Base-by-base conservation (phyloP, 495 filamentous ascomycete genomes). In the Neurospora sp. region DNA sequence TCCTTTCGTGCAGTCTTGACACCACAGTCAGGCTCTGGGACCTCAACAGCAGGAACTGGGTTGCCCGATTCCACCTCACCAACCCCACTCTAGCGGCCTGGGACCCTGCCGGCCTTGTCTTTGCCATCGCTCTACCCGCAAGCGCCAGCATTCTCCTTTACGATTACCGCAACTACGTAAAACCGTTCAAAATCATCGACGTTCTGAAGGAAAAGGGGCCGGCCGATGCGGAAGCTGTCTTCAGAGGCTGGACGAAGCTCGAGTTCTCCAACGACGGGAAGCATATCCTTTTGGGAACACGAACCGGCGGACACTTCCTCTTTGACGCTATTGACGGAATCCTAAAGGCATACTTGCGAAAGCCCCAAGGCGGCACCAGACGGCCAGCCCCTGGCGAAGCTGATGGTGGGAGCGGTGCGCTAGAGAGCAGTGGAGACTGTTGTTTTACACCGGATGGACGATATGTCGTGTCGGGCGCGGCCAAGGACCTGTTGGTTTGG, bases 251-350 rank as follows among this genome's bases (percentile, higher is more conserved):
- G 94, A 96, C 91, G 4, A 91, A 90, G 69, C 84, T 99, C 31
- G 93, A 97, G 74, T 98, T 99, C 79, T 92, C 92, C 70, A 98
- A 98, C 78, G 95, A 99, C 79, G 96, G 96, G 0, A 96, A 97
- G 79, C 88, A 87, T 73, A 79, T 99, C 71, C 87, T 99, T 31
- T 75, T 98, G 39, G 91, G 92, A 37, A 97, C 94, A 8, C 91
- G 91, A 38, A 90, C 90, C 12, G 85, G 86, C 54, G 93, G 93
- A 4, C 96, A 98, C 77, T 96, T 92, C 75, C 82, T 99, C 37
- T 83, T 99, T 37, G 96, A 99, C 80, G 93, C 96, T 2, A 98
- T 97, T 81, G 87, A 92, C 41, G 94, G 94, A 20, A 83, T 81
- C 23, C 76, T 98, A 2, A 90, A 90, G 77, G 90, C 90, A 12